Conservation (phyloP, 345 rosid species). For the Eucalyptus regnans region DNA sequence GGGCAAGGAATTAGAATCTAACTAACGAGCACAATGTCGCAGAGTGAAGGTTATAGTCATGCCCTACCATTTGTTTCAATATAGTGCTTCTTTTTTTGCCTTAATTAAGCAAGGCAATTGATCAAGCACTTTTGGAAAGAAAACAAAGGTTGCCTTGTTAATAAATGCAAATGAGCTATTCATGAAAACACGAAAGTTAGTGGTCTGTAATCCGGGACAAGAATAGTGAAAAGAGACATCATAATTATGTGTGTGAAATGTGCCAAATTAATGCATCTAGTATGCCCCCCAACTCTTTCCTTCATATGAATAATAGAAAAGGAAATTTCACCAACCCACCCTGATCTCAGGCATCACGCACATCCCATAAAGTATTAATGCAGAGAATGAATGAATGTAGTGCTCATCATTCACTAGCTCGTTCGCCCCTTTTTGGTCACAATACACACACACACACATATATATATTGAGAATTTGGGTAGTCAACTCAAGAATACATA, state of each 20-base stretch:
- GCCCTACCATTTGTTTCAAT: background rate
- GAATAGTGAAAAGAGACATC: background rate
- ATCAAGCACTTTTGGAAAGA: background rate
- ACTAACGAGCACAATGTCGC: background rate
- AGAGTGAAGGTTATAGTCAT: background rate
- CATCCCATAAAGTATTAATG: background rate
- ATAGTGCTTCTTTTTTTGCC: background rate
- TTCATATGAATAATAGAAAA: background rate
- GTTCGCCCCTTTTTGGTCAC: background rate
- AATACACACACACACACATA: background rate
- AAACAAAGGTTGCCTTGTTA: background rate
- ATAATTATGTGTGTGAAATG: background rate
- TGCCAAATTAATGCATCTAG: background rate
- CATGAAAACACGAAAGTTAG: background rate
- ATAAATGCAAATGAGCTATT: background rate
- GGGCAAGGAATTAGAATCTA: background rate
- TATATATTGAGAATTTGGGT: background rate
- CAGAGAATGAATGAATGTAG: background rate
- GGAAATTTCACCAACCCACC: background rate
- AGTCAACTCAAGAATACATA: background rate
- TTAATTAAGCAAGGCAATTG: background rate
- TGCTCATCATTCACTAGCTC: background rate
- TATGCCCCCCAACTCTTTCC: background rate
- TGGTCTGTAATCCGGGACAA: background rate
- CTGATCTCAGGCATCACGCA: background rate